Evolutionary conservation across 495 filamentous ascomycete genomes (phyloP).

Genomic region (Jackrogersella minutella): DNA sequence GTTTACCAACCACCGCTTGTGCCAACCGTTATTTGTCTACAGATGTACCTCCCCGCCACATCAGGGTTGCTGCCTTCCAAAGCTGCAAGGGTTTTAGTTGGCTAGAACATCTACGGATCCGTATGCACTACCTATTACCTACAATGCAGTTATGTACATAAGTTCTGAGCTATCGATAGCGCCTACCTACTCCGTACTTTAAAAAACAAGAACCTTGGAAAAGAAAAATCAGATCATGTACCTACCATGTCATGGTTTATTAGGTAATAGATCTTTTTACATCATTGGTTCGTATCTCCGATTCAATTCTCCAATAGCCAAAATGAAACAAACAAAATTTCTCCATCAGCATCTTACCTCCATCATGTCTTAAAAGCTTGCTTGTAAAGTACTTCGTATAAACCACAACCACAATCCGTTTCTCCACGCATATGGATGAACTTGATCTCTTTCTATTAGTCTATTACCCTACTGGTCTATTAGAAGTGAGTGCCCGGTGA

Average conservation of each 20-base stretch:
- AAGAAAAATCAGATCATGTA: conserved; percentile 20
- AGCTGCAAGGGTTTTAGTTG: no score
- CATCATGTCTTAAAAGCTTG: background rate
- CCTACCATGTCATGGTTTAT: no score
- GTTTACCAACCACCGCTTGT: background rate
- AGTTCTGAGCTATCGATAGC: conserved; percentile 24
- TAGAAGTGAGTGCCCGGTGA: background rate
- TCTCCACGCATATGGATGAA: conserved; percentile 11
- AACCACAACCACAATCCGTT: background rate
- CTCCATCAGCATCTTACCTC: background rate
- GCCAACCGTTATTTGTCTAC: no score
- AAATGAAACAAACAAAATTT: no score
- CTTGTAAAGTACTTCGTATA: background rate
- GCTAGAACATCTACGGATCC: no score
- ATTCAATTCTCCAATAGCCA: conserved; percentile 31
- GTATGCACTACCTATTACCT: no score
- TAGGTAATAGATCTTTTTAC: conserved; percentile 24
- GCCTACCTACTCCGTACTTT: background rate
- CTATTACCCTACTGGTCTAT: no score
- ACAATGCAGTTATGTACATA: no score
- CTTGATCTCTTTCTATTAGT: background rate
- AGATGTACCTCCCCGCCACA: no score
- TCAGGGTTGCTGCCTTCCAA: no score
- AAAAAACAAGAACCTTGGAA: conserved; percentile 14
- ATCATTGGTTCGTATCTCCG: conserved; percentile 38